Percentiles rank a stretch among this genome's conserved stretches.
Evolutionary conservation across 306 rosid genomes (phyloP).

Genomic region (Lupinus albus): DNA sequence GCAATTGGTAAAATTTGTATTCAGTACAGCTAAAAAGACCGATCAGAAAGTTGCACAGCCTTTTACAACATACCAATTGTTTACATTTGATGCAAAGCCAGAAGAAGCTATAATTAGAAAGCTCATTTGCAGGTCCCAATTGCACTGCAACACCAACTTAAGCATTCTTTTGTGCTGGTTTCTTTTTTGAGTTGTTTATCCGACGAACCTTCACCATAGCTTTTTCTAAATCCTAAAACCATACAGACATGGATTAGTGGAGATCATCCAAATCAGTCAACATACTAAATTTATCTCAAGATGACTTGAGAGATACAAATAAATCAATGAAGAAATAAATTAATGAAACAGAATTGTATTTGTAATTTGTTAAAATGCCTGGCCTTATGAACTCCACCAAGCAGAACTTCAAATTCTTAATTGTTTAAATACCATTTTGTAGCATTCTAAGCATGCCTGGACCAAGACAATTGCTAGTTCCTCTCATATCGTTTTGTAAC

Average conservation of each 20-base stretch:
- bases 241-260: conserved; percentile 21
- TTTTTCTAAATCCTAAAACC: conserved; percentile 70
- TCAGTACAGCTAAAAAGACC: background rate
- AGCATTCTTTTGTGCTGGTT: conserved; percentile 53
- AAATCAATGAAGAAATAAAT: background rate
- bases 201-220: conserved; percentile 85
- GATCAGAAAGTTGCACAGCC: background rate
- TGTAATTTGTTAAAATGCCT: background rate
- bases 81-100: conserved; percentile 10
- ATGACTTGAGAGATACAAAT: background rate
- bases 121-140: conserved; percentile 20
- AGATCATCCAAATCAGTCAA: conserved; percentile 17
- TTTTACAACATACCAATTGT: conserved; percentile 29
- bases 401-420: background rate
- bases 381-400: background rate
- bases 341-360: background rate
- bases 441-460: background rate
- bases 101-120: conserved; percentile 9
- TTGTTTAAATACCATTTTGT: background rate
- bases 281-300: conserved; percentile 5
- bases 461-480: background rate
- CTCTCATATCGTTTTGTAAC: background rate
- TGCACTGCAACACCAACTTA: conserved; percentile 27
- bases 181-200: conserved; percentile 86
- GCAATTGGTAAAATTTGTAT: background rate